phyloP scores from a whole-genome alignment of 108 stramenopile genomes.

The Seminavis robusta region DNA sequence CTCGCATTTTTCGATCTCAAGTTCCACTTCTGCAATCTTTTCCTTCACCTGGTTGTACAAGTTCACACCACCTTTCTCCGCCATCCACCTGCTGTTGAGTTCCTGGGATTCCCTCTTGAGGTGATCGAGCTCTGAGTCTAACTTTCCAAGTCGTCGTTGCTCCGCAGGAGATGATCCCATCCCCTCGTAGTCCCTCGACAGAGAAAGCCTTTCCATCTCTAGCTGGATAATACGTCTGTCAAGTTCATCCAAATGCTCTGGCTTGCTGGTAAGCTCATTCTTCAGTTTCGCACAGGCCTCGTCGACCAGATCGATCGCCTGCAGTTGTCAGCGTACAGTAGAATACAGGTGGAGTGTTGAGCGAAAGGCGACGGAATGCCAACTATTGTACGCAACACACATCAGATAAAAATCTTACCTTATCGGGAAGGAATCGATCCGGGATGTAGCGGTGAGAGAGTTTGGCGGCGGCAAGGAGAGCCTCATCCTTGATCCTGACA shows the following conservation, averaged over 20 bases:
- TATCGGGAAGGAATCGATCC: slow-evolving; percentile 85
- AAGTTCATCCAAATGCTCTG: slow-evolving; percentile 84
- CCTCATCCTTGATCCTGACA: slow-evolving; percentile 96
- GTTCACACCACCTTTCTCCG: slow-evolving; percentile 79
- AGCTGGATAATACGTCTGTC: slow-evolving; percentile 93
- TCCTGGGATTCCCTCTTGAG: slow-evolving; percentile 71
- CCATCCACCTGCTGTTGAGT: slow-evolving; percentile 80
- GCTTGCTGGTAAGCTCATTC: slow-evolving; percentile 85
- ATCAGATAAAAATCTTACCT: slow-evolving; percentile 1
- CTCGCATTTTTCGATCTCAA: slow-evolving; percentile 92
- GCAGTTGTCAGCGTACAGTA: slow-evolving; percentile 61
- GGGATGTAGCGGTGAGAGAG: slow-evolving; percentile 95
- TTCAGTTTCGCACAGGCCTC: slow-evolving; percentile 94
- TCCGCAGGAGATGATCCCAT: slow-evolving; percentile 26
- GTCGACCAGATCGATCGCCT: slow-evolving; percentile 97
- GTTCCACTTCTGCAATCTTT: slow-evolving; percentile 77
- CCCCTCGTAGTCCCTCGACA: slow-evolving; percentile 73
- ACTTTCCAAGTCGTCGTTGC: slow-evolving; percentile 51
- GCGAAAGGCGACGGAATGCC: too few species aligned
- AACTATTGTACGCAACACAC: not conserved
- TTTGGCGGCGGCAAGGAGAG: slow-evolving; percentile 95
- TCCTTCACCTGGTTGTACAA: slow-evolving; percentile 79
- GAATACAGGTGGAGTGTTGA: not conserved
- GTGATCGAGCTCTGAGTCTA: slow-evolving; percentile 66
- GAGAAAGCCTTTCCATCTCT: slow-evolving; percentile 92